Evolutionary conservation across 306 rosid species (phyloP), one percentile per base, ranked within the genome.

Genomic region (Vigna mungo): DNA sequence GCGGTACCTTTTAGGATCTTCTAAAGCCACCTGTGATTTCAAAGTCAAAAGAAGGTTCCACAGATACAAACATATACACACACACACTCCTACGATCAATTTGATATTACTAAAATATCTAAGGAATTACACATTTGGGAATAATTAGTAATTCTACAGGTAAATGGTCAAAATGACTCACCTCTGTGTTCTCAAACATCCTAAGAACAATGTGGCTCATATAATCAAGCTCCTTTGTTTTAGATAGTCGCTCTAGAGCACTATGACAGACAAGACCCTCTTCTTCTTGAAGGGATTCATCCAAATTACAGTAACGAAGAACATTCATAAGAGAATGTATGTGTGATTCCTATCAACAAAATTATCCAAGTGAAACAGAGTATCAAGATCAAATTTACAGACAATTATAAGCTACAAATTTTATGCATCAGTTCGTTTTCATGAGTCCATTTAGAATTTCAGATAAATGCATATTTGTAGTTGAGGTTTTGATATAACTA

Each of bases 251-350:
- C 78, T 90, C 94, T 77, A 95, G 84, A 74, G 92, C 92, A 84
- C 71, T 77, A 52, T 60, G 74, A 80, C 87, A 85, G 77, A 87
- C 79, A 58, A 92, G 97, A 78, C 97, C 82, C 54, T 90, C 99
- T 87, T 95, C 99, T 80, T 60, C 97, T 84, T 70, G 87, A 82
- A 92, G 94, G 75, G 99, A 95, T 78, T 95, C 99, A 66, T 95
- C 99, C 90, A 92, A 83, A 88, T 95, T 92, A 80, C 97, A 95
- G 71, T 89, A 95, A 49, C 99, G 99, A 65, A 95, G 94, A 75
- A 95, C 97, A 78, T 95, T 95, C 97, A 95, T 86, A 10, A 95
- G 91, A 58, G 99, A 92, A 87, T 95, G 99, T 65, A 95, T 90
- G 79, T 95, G 99, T 60, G 99, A 95, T 84, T 95, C 99, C 99